phyloP scores from a whole-genome alignment of 2,329 filamentous ascomycete species.

The Aspergillus ochraceoroseus region DNA sequence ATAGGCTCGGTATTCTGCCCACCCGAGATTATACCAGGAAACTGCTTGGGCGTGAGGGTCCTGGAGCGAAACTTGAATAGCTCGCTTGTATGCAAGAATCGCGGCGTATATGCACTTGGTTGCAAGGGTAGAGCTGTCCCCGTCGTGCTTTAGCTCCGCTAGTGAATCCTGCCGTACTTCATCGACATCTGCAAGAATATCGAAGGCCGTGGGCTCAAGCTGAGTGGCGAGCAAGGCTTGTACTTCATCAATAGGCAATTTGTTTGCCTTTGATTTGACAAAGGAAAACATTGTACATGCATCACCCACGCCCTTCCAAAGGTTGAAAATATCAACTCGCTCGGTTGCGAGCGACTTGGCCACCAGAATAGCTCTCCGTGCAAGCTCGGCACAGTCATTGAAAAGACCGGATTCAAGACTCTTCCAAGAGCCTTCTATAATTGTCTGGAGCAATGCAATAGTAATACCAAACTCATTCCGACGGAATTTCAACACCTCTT shows the following conservation, averaged over 20 bases:
- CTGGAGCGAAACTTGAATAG: slow-evolving; percentile 64
- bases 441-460: slow-evolving; percentile 80
- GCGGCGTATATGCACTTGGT: slow-evolving; percentile 61
- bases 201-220: slow-evolving; percentile 51
- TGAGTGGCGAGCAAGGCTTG: slow-evolving; percentile 54
- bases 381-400: slow-evolving; percentile 71
- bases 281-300: slow-evolving; percentile 78
- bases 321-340: slow-evolving; percentile 73
- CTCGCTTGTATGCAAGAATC: slow-evolving; percentile 82
- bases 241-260: slow-evolving; percentile 58
- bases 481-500: slow-evolving; percentile 62
- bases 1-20: slow-evolving; percentile 83
- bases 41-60: slow-evolving; percentile 87
- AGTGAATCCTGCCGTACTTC: slow-evolving; percentile 49
- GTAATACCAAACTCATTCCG: slow-evolving; percentile 78
- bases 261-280: slow-evolving; percentile 61
- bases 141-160: slow-evolving; percentile 31
- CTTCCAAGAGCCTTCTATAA: slow-evolving; percentile 74
- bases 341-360: slow-evolving; percentile 58
- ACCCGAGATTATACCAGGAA: slow-evolving; percentile 95
- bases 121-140: slow-evolving; percentile 34
- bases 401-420: slow-evolving; percentile 79
- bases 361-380: slow-evolving; percentile 63
- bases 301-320: slow-evolving; percentile 91
- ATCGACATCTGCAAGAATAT: slow-evolving; percentile 65